Conservation (phyloP, 768 basidiomycete genomes). For the Sistotremastrum niveocremeum region DNA sequence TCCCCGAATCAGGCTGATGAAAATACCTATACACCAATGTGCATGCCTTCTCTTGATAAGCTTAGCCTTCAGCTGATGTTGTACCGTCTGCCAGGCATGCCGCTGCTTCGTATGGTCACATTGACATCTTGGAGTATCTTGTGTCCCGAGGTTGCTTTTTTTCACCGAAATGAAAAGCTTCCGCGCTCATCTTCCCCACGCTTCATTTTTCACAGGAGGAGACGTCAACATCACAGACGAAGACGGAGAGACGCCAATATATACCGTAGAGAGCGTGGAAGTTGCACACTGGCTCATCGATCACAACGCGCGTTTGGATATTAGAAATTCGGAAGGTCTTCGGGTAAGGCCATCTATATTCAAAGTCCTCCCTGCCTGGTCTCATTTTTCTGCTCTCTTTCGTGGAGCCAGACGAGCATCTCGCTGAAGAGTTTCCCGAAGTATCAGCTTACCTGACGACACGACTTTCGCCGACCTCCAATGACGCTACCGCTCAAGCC, state of each 20-base stretch:
- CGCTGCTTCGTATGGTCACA: constrained; percentile 83
- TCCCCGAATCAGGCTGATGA: constrained; percentile 61
- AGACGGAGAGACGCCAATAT: constrained; percentile 87
- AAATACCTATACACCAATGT: constrained; percentile 78
- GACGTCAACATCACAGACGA: constrained; percentile 75
- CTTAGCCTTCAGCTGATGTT: constrained; percentile 8
- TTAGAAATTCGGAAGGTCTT: constrained; percentile 56
- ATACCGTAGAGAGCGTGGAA: constrained; percentile 72
- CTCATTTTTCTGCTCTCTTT: constrained; percentile 4
- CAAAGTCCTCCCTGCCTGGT: background rate
- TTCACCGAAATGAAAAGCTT: background rate
- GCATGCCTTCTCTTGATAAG: constrained; percentile 6
- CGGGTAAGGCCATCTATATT: constrained; percentile 38
- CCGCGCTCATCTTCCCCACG: background rate
- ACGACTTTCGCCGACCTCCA: constrained; percentile 12
- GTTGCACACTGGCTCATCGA: constrained; percentile 69
- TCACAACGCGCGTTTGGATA: constrained; percentile 54
- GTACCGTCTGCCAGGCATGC: constrained; percentile 53
- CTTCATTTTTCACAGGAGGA: constrained; percentile 39
- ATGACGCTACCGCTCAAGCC: constrained; percentile 6
- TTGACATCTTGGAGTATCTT: constrained; percentile 65
- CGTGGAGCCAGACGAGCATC: constrained; percentile 51
- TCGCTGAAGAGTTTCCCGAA: constrained; percentile 56
- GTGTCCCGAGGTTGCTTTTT: constrained; percentile 43
- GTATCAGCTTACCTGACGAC: constrained; percentile 51